Base-by-base conservation (phyloP, 2,329 filamentous ascomycete species). In the Diaporthe destruens region DNA sequence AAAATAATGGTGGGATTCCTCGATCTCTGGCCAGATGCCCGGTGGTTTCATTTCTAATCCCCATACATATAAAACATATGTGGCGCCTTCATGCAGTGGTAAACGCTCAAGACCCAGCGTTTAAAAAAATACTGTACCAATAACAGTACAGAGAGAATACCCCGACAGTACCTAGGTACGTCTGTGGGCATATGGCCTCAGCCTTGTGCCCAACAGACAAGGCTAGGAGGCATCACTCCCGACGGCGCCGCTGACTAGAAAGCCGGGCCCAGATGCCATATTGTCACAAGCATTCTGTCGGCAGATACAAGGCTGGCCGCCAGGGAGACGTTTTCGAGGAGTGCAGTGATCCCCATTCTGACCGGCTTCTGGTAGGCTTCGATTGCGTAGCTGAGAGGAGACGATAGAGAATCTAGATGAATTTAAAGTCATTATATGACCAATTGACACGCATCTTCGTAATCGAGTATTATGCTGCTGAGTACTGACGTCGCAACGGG, bases 1-100 rank as follows among this genome's bases (percentile, higher is more conserved):
- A 71, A 85, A 85, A 76, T 82, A 87, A 76, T 86, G 87, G 75
- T 87, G 84, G 49, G 83, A 82, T 74, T 87, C 85, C 74, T 87
- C 85, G 4, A 87, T 77, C 2, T 79, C 75, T 0, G 85, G 85
- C n/a, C n/a, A n/a, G n/a, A n/a, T n/a, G n/a, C n/a, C n/a, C n/a
- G n/a, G n/a, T n/a, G n/a, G n/a, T n/a, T n/a, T n/a, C n/a, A n/a
- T n/a, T n/a, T n/a, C n/a, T n/a, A n/a, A n/a, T n/a, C n/a, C n/a
- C n/a, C n/a, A n/a, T n/a, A n/a, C n/a, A n/a, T n/a, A n/a, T n/a
- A n/a, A n/a, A n/a, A n/a, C n/a, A n/a, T n/a, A n/a, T n/a, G n/a
- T n/a, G n/a, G n/a, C n/a, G n/a, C n/a, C n/a, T n/a, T n/a, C n/a
- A n/a, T n/a, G n/a, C n/a, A n/a, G n/a, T n/a, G n/a, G n/a, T n/a